These are phyloP conservation scores for Tylopilus felleus DNA, from an alignment of 768 basidiomycete genomes.

Conservation along the genomic window DNA sequence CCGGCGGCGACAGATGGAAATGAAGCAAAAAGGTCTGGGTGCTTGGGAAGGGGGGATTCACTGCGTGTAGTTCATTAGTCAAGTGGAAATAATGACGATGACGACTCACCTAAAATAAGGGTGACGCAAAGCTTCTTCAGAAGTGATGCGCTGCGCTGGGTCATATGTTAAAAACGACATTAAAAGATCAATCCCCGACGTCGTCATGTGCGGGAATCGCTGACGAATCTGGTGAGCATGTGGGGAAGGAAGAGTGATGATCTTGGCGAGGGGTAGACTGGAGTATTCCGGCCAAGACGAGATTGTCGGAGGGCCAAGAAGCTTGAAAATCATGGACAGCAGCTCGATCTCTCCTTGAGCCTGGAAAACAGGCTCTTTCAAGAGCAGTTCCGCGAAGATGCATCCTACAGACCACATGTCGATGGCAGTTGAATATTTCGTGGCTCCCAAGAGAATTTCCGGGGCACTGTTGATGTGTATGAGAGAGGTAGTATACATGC, in stretches of 20 bases:
- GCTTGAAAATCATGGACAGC: constrained; percentile 89
- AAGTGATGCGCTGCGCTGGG: constrained; percentile 79
- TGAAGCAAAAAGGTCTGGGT: constrained; percentile 91
- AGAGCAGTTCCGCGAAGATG: constrained; percentile 93
- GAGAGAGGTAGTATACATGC: constrained; percentile 10
- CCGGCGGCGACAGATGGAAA: constrained; percentile 97
- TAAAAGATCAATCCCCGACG: constrained; percentile 81
- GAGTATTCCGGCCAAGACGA: constrained; percentile 85
- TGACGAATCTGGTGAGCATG: constrained; percentile 76
- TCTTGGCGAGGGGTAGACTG: constrained; percentile 76
- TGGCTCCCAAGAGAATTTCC: constrained; percentile 91
- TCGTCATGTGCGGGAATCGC: constrained; percentile 81
- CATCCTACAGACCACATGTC: constrained; percentile 99
- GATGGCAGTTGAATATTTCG: constrained; percentile 90
- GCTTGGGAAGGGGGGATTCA: constrained; percentile 93
- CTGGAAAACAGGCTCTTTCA: constrained; percentile 96
- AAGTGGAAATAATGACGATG: not conserved
- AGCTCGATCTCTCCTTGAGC: constrained; percentile 95
- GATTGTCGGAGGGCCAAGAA: constrained; percentile 89
- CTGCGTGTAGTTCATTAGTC: constrained; percentile 37
- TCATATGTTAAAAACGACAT: constrained; percentile 84
- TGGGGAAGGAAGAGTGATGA: constrained; percentile 69
- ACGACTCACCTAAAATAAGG: constrained; percentile 77
- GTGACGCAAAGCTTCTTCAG: constrained; percentile 87
- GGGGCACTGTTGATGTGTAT: constrained; percentile 61